Evolutionary conservation across 2,329 filamentous ascomycete genomes (phyloP), one percentile per base, ranked within the genome.

Genomic region (Colletotrichum lini): DNA sequence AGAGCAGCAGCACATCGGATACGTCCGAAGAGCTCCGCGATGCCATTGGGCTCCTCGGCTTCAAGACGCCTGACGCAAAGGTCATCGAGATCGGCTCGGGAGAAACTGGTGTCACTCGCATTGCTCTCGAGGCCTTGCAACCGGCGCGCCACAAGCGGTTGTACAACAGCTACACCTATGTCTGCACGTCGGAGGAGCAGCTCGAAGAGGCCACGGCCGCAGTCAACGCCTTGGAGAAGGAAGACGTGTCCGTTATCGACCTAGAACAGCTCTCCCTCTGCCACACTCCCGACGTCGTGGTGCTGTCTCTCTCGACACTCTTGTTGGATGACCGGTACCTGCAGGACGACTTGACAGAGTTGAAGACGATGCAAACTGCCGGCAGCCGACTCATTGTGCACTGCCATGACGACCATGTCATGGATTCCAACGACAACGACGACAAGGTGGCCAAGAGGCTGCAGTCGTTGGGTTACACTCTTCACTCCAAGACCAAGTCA

Each of bases 151-250:
- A 65, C 45, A 64, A 64, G 45, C 66, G 66, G 3, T 16, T 69
- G 30, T 69, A 69, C 45, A 58, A 60, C 15, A 35, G 59, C n/a
- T 65, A 65, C 53, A 69, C 60, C 4, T 69, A 69, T 15, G 66
- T 64, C 4, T 65, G 42, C 5, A 64, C 53, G 7, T 65, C 66
- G 12, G 66, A 65, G 13, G 66, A 69, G 5, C 42, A 65, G 0
- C 30, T 69, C 23, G 45, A 65, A 12, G 52, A 53, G 2, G 23
- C 59, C 3, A 50, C 52, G 4, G 53, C 57, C 2, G 18, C 35
- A 8, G 9, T 59, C n/a, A 30, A 16, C 8, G 15, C 21, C 2
- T 16, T 59, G 23, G 45, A 15, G 1, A 35, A 50, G 2, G 66
- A 65, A 15, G 54, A 40, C 54, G 8, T 69, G 4, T 64, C 66